These are phyloP conservation scores for Vigna nakashimae DNA, from an alignment of 306 rosid genomes.

Conservation along the genomic window DNA sequence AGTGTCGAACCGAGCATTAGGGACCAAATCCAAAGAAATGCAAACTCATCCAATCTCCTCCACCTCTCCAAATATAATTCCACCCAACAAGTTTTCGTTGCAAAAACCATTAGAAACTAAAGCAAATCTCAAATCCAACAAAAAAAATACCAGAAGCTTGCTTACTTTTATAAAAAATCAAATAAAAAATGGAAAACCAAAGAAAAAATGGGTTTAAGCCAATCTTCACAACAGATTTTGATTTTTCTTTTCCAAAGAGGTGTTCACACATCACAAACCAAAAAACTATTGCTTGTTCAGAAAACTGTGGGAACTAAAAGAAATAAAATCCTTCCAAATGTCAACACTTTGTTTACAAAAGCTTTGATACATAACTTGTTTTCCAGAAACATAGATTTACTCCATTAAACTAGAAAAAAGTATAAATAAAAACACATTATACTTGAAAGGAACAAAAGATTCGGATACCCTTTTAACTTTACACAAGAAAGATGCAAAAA, in stretches of 20 bases:
- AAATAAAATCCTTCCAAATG: neutral
- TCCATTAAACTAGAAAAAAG: no score
- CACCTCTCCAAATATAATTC: slow-evolving; percentile 3
- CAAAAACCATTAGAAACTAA: neutral
- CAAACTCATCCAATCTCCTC: slow-evolving; percentile 24
- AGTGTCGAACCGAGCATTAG: neutral
- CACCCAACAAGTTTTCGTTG: neutral
- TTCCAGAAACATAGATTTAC: neutral
- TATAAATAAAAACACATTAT: no score
- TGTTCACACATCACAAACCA: no score
- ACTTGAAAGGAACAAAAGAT: no score
- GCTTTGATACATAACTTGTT: neutral
- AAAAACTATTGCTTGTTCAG: neutral
- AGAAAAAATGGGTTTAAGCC: neutral
- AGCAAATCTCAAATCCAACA: neutral
- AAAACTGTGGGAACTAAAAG: neutral
- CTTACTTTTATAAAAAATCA: neutral
- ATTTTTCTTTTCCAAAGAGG: no score
- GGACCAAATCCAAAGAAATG: neutral
- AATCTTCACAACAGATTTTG: neutral
- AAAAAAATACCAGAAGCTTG: no score
- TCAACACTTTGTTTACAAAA: neutral
- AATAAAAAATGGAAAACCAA: neutral
- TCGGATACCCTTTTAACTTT: neutral
- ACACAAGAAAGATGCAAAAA: neutral